Conservation (phyloP, 805 yeast genomes). For the Candida succiphila region DNA sequence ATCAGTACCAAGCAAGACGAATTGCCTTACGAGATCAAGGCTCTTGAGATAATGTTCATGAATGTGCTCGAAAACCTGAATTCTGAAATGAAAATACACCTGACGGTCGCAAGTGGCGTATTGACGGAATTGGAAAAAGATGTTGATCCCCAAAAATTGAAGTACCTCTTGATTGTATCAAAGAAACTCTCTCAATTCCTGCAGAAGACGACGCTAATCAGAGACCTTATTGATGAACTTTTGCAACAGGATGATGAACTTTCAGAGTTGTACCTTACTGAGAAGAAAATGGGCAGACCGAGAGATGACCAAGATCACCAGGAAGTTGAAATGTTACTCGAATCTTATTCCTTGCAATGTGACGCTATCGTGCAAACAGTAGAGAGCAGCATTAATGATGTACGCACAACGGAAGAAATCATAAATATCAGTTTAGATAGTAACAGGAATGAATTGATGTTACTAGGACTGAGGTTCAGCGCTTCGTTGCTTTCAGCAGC, state of each 20-base stretch:
- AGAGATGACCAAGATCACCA: constrained; percentile 58
- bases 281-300: constrained; percentile 32
- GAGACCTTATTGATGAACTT: constrained; percentile 78
- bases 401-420: constrained; percentile 89
- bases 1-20: constrained; percentile 21
- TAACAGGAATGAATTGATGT: constrained; percentile 87
- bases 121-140: constrained; percentile 71
- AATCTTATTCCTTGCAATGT: constrained; percentile 80
- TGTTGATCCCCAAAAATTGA: constrained; percentile 68
- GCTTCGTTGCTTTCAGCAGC: constrained; percentile 79
- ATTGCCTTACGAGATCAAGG: constrained; percentile 83
- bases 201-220: constrained; percentile 71
- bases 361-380: constrained; percentile 93
- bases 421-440: constrained; percentile 89
- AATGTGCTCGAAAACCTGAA: constrained; percentile 70
- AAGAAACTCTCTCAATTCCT: constrained; percentile 77
- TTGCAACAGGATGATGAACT: constrained; percentile 83
- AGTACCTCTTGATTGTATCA: constrained; percentile 73
- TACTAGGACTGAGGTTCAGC: constrained; percentile 74
- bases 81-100: constrained; percentile 81
- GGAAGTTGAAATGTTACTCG: constrained; percentile 84
- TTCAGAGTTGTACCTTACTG: constrained; percentile 72
- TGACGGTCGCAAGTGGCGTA: constrained; percentile 64
- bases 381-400: constrained; percentile 69
- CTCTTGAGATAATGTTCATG: constrained; percentile 77